These are phyloP conservation scores for Sclerotinia trifoliorum DNA, from an alignment of 2,329 filamentous ascomycete genomes.

Conservation along the genomic window DNA sequence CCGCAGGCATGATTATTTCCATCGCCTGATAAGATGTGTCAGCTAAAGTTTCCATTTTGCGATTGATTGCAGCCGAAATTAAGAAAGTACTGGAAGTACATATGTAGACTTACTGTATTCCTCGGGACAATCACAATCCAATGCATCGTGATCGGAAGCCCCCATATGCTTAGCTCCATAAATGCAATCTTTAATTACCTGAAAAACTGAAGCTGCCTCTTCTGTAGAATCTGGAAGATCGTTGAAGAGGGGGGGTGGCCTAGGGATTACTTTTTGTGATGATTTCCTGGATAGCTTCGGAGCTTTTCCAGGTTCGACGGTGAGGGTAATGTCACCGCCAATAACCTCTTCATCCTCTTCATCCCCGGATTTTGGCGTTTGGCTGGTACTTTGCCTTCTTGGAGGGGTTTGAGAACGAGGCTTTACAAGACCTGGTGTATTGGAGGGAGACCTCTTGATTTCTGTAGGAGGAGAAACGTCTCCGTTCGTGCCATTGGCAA, in stretches of 20 bases:
- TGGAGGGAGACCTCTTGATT: conserved; percentile 33
- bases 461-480: conserved; percentile 26
- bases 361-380: conserved; percentile 41
- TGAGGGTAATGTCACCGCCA: conserved; percentile 60
- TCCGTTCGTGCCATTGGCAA: conserved; percentile 33
- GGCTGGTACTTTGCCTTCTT: conserved; percentile 31
- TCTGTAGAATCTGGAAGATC: conserved; percentile 75
- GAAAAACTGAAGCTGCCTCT: conserved; percentile 74
- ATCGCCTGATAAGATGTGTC: conserved; percentile 48
- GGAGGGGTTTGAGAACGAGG: conserved; percentile 34
- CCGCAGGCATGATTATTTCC: conserved; percentile 81
- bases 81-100: conserved; percentile 11
- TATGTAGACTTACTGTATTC: conserved; percentile 79
- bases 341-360: conserved; percentile 49
- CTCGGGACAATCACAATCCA: conserved; percentile 93
- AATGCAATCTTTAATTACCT: conserved; percentile 78
- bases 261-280: conserved; percentile 65
- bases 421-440: conserved; percentile 32
- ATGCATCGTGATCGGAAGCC: conserved; percentile 80
- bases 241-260: conserved; percentile 65
- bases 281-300: conserved; percentile 72
- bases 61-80: not conserved
- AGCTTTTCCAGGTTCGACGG: conserved; percentile 62
- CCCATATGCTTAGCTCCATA: conserved; percentile 93
- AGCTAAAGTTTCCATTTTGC: conserved; percentile 33